Base-by-base conservation (phyloP, 768 basidiomycete genomes). In the Tulasnella sp. region DNA sequence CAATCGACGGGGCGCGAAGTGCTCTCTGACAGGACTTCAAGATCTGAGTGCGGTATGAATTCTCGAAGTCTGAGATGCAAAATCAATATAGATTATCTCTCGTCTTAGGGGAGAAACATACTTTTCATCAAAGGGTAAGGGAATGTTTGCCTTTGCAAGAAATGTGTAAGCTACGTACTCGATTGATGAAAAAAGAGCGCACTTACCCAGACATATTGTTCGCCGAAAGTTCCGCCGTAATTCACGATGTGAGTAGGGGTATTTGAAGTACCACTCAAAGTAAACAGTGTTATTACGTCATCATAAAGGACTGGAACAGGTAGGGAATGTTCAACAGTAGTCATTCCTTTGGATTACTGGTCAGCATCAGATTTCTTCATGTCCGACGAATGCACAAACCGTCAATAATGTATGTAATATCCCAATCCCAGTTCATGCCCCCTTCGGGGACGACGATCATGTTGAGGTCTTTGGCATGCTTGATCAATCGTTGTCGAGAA, bases 341-440 rank as follows among this genome's bases (percentile, higher is more conserved):
- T 82, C 81, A 83, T 83, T 15, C 81, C 81, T 82, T 5, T 3
- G 5, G n/a, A 41, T 13, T 20, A 24, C 9, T 20, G 7, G 13
- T 22, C 20, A 20, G 48, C 16, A 44, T 32, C 32, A 19, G n/a
- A 55, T 12, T 8, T 34, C n/a, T 9, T 20, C 20, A 35, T 39
- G 28, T 48, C 12, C 19, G 7, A 25, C 29, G n/a, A 4, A 42
- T 9, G 20, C 24, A 7, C 66, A 53, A 53, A 77, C 82, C 83
- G 58, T 85, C 83, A n/a, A 82, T 65, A 49, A 84, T 82, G 57
- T 83, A 85, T 0, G 83, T 82, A 57, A 77, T 63, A 58, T 84
- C 81, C 83, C 83, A 85, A 58, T 85, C 82, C 25, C 70, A 76
- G 59, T 81, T 82, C 81, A 83, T 82, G 7, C 83, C 83, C 69